Evolutionary conservation across 78 protist genomes (phyloP), one percentile per base, ranked within the genome.

Genomic region (Creolimax fragrantissima): DNA sequence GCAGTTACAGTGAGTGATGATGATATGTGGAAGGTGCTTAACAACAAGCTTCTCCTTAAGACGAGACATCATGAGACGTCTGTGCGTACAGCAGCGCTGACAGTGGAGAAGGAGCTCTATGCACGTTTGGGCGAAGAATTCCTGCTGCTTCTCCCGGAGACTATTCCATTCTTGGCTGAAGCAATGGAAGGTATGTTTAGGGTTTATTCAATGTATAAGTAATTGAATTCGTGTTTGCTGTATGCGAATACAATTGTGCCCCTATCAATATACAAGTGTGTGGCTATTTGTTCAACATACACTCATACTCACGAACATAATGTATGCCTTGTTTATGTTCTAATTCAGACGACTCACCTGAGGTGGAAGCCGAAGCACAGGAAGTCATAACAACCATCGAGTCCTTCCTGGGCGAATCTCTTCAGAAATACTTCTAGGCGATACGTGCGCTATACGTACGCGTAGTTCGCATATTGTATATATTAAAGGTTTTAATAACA

Each of bases 91-190:
- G 93, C 92, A 17, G 93, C 95, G 17, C 42, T 94, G 41, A 5
- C 41, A 2, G 94, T 85, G 3, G 44, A 89, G 44, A 81, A 94
- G 35, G 93, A 92, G 44, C 81, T 95, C 3, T 94, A 94, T 90
- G 85, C 44, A 84, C 94, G 94, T 24, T 41, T 95, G 84, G 95
- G 96, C 37, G 97, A 95, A 44, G 93, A 92, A 92, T 74, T 93
- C 35, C 43, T 94, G 44, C 24, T 89, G 3, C 66, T 94, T 41
- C 84, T 95, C 85, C 97, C 97, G n/a, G 97, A 95, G 90, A 94
- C 95, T 2, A 90, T 95, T 11, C 95, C 96, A 41, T 94, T 93
- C 92, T 83, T 95, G 6, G 93, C 96, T 42, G 97, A 95, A 89
- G 88, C 93, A 7, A 36, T 95, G 43, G 97, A 95, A 45, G 93